Conservation (phyloP, 208 protist genomes). For the Spongospora subterranea region DNA sequence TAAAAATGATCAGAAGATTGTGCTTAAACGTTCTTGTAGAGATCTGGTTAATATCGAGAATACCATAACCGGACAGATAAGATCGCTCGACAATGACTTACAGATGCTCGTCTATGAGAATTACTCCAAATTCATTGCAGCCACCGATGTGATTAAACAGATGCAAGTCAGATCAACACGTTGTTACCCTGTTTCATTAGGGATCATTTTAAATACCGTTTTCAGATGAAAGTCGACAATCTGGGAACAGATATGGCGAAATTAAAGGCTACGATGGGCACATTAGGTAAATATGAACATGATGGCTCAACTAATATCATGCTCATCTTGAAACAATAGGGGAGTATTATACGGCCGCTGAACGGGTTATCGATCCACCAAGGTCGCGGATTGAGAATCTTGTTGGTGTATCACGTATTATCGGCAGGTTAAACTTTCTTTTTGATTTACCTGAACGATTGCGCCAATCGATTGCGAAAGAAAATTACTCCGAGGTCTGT, state of each 20-base stretch:
- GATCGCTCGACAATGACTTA: constrained; percentile 89
- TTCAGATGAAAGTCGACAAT: not conserved
- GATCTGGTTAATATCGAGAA: constrained; percentile 11
- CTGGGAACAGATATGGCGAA: not conserved
- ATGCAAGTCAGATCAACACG: constrained; percentile 74
- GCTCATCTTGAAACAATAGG: not conserved
- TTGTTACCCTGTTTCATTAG: not conserved
- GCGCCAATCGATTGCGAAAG: not conserved
- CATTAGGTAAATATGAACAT: constrained; percentile 12
- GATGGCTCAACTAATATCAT: not conserved
- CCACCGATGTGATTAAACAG: constrained; percentile 91
- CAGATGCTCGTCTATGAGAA: constrained; percentile 98
- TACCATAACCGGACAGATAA: constrained; percentile 72
- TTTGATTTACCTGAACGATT: constrained; percentile 57
- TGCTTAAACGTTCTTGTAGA: not conserved
- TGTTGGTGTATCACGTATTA: constrained; percentile 50
- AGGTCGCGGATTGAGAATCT: constrained; percentile 54
- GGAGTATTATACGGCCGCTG: constrained; percentile 42
- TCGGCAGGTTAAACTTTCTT: constrained; percentile 58
- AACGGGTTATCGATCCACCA: constrained; percentile 29
- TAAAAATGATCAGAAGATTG: not conserved
- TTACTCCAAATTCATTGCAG: constrained; percentile 97
- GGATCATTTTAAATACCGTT: not conserved
- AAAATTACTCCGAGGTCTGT: not conserved
- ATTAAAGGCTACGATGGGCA: not conserved